phyloP scores from a whole-genome alignment of 1,139 yeast species.

The Magnusiomyces ingens region DNA sequence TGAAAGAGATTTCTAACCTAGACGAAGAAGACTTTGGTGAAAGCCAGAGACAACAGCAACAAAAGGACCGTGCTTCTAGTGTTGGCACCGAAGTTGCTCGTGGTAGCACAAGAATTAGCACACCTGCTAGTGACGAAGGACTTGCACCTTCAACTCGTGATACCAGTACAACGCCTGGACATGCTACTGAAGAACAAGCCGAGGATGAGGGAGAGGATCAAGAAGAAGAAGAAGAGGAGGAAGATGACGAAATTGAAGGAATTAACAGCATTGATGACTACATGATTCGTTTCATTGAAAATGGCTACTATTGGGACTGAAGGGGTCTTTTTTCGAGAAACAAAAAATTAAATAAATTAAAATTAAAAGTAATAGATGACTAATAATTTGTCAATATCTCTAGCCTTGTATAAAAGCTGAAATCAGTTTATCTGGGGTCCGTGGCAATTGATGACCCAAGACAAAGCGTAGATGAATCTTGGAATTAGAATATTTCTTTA shows the following conservation, averaged over 20 bases:
- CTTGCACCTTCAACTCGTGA: neutral
- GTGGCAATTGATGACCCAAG: too few species aligned
- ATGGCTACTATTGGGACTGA: conserved; percentile 49
- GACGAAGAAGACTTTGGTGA: conserved; percentile 83
- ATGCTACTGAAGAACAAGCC: conserved; percentile 12
- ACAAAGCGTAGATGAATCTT: too few species aligned
- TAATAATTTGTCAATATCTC: neutral
- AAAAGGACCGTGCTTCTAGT: conserved; percentile 1
- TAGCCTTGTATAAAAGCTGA: neutral
- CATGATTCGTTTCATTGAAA: conserved; percentile 85
- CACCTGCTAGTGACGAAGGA: neutral
- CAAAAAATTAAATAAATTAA: neutral
- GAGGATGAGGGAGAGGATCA: neutral
- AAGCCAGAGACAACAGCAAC: conserved; percentile 16
- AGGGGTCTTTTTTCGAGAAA: too few species aligned
- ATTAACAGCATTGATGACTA: conserved; percentile 93
- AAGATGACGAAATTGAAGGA: conserved; percentile 62
- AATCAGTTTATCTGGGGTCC: too few species aligned
- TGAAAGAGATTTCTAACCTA: conserved; percentile 65
- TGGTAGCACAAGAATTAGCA: neutral
- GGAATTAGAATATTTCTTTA: too few species aligned
- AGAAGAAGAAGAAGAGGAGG: conserved; percentile 25
- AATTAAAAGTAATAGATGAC: neutral
- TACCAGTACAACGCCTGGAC: neutral
- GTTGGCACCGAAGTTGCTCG: neutral